A percentile compares a stretch with the other conserved stretches of the same genome.
Conservation (phyloP, 371 early-diverging fungal species). For the Zychaea mexicana region DNA sequence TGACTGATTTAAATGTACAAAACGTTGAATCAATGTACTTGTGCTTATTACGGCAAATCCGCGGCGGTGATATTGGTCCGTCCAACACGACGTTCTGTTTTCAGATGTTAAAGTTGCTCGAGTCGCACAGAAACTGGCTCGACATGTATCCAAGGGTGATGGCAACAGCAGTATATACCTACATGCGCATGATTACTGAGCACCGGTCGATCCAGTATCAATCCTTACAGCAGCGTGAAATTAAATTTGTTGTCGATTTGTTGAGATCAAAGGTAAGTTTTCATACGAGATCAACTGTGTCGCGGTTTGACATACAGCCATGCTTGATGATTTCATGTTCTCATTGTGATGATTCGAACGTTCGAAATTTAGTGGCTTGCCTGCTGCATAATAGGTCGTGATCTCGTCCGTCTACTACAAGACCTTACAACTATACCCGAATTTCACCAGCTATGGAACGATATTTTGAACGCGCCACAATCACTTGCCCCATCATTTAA, state of each 20-base stretch:
- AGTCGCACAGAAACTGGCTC: slow-evolving; percentile 50
- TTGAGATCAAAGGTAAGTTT: slow-evolving; percentile 55
- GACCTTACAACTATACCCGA: slow-evolving; percentile 62
- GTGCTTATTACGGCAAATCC: slow-evolving; percentile 63
- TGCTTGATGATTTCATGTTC: too few relatives aligned
- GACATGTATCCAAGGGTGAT: slow-evolving; percentile 52
- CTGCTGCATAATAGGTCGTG: slow-evolving; percentile 71
- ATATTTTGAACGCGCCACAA: slow-evolving; percentile 58
- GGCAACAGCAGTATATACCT: slow-evolving; percentile 62
- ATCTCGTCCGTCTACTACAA: slow-evolving; percentile 71
- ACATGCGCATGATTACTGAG: slow-evolving; percentile 61
- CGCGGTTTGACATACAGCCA: too few relatives aligned
- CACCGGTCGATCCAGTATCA: slow-evolving; percentile 50
- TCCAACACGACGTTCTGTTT: slow-evolving; percentile 56
- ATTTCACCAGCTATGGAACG: slow-evolving; percentile 65
- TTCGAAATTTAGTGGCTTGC: slow-evolving; percentile 53
- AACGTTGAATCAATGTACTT: slow-evolving; percentile 62
- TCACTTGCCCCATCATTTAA: slow-evolving; percentile 57
- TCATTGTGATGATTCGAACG: too few relatives aligned
- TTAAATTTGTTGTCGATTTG: slow-evolving; percentile 51
- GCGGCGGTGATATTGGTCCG: slow-evolving; percentile 60
- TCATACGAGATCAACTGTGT: too few relatives aligned
- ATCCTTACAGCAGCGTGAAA: slow-evolving; percentile 58
- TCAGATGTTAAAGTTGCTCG: slow-evolving; percentile 54
- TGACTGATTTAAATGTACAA: slow-evolving; percentile 51